Base-by-base conservation (phyloP, 2,329 filamentous ascomycete species). In the Beauveria australis region DNA sequence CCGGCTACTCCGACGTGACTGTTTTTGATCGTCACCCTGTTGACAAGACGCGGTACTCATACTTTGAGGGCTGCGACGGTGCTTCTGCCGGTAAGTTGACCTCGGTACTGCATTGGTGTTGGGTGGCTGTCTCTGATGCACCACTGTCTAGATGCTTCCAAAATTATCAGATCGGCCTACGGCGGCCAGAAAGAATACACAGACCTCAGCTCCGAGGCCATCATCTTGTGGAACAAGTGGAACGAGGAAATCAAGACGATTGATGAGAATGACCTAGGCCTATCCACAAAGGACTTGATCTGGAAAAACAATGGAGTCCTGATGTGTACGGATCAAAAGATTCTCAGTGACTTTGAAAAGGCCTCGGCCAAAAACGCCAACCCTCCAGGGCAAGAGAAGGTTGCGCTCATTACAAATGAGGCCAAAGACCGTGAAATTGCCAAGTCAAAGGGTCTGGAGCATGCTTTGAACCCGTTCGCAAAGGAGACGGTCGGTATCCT, bases 21-120 rank as follows among this genome's bases (percentile, higher is more conserved):
- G 73, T 82, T 16, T 73, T 81, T 37, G 79, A 82, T 64, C 72
- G 72, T 62, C 75, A 81, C 63, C 44, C 75, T 5, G 77, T 78
- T 41, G 72, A 76, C 14, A 58, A 71, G 28, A 68, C 67, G 1
- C 64, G 65, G 0, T 81, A 81, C 60, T 73, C 74, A n/a, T 76
- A 75, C 61, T 63, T 70, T 1, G 65, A 69, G 0, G 78, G 78
- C 28, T 72, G 73, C 51, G 76, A 79, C 65, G 72, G 71, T 2
- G 77, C 78, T 0, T 78, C 75, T 5, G 76, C 77, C 58, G 74
- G 72, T 74, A 55, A 61, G 60, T 51, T 12, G 30, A 33, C 10
- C 37, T 22, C 52, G 6, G 1, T n/a, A 5, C 24, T 43, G 16
- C 18, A 8, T 14, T n/a, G n/a, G n/a, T n/a, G n/a, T n/a, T n/a